Evolutionary conservation across 1,139 yeast genomes (phyloP).

Genomic region (Blastobotrys capitulatus): DNA sequence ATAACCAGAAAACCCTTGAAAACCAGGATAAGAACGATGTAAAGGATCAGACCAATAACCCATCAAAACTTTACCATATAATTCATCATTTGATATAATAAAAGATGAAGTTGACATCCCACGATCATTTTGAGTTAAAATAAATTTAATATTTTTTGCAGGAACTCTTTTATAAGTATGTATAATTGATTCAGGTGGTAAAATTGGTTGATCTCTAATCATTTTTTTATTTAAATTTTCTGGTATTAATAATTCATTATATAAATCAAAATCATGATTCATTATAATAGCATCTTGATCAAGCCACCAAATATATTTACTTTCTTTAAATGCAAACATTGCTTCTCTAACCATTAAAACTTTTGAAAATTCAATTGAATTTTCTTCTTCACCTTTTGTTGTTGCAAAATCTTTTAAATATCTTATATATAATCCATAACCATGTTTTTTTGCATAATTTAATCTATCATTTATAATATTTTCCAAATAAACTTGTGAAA

Average conservation of each 20-base stretch:
- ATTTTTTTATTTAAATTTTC: slow-evolving; percentile 54
- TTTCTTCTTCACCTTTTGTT: slow-evolving; percentile 20
- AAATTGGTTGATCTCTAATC: slow-evolving; percentile 56
- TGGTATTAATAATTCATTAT: slow-evolving; percentile 40
- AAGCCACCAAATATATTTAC: slow-evolving; percentile 83
- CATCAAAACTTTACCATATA: slow-evolving; percentile 55
- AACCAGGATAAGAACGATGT: slow-evolving; percentile 58
- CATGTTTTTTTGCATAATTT: slow-evolving; percentile 69
- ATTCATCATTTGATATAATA: slow-evolving; percentile 54
- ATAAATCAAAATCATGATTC: slow-evolving; percentile 56
- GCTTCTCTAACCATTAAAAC: slow-evolving; percentile 68
- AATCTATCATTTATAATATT: slow-evolving; percentile 73
- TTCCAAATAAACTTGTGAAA: slow-evolving; percentile 33
- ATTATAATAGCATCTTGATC: slow-evolving; percentile 74
- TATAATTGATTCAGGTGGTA: slow-evolving; percentile 49
- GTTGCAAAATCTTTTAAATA: slow-evolving; percentile 72
- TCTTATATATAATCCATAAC: slow-evolving; percentile 72
- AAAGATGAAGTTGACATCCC: slow-evolving; percentile 67
- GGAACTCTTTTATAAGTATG: slow-evolving; percentile 63
- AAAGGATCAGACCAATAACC: slow-evolving; percentile 70
- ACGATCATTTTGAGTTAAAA: slow-evolving; percentile 59
- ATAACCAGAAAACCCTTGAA: slow-evolving; percentile 53
- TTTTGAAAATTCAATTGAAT: slow-evolving; percentile 47
- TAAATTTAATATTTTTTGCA: slow-evolving; percentile 49
- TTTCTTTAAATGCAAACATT: slow-evolving; percentile 80